phyloP scores from a whole-genome alignment of 2,329 filamentous ascomycete genomes.

The Colletotrichum sublineola region DNA sequence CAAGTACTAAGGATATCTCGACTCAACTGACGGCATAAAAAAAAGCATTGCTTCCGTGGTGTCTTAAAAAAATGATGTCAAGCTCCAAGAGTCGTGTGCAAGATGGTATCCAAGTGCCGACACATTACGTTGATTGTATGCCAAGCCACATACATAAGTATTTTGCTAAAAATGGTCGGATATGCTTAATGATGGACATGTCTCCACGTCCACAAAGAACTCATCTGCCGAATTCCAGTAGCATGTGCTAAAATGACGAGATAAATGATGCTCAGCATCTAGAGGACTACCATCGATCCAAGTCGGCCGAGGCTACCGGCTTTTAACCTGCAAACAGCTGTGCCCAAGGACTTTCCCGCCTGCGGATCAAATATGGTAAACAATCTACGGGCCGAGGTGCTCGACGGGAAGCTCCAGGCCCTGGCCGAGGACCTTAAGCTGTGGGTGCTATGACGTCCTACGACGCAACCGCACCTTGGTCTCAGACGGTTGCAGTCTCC shows the following conservation, averaged over 20 bases:
- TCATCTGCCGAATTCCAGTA: neutral
- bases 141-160: neutral
- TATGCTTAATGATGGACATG: neutral
- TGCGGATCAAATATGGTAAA: neutral
- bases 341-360: too few species aligned
- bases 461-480: slow-evolving; percentile 11
- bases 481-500: neutral
- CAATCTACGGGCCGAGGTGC: neutral
- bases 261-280: neutral
- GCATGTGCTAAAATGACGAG: neutral
- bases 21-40: neutral
- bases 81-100: neutral
- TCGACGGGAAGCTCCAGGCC: neutral
- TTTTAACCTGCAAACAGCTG: neutral
- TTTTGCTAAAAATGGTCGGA: neutral
- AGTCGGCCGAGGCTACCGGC: neutral
- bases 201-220: too few species aligned
- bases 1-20: neutral
- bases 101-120: neutral
- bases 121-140: neutral
- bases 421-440: neutral
- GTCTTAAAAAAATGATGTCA: neutral
- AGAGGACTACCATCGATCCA: neutral
- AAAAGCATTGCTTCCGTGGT: neutral
- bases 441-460: neutral